Evolutionary conservation across 345 rosid genomes (phyloP), one percentile per base, ranked within the genome.

Genomic region (Leavenworthia alabamica): DNA sequence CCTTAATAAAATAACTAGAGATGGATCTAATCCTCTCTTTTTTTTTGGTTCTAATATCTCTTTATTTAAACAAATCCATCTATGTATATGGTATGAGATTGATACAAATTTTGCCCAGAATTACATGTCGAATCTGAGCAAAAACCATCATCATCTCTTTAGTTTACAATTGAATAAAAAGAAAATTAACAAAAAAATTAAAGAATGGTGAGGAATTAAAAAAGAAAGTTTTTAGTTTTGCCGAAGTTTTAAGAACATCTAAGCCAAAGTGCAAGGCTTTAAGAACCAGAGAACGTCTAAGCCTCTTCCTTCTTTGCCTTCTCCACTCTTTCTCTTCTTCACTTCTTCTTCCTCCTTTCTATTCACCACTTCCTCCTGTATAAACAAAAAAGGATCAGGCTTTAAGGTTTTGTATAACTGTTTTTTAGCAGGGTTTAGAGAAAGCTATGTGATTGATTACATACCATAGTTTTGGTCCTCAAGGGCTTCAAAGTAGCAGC

Each of bases 221-320:
- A 20, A 7, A 14, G 3, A 20, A 7, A 14, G 3, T 1, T 16
- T 36, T 62, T 54, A 72, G 43, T 43, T 58, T n/a, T n/a, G n/a
- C n/a, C n/a, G n/a, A n/a, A n/a, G n/a, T n/a, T n/a, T n/a, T n/a
- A n/a, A n/a, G n/a, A n/a, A n/a, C n/a, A n/a, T n/a, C n/a, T n/a
- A n/a, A 27, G 71, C 79, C 24, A 80, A 62, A 43, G 96, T 73
- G 84, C 97, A 93, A 66, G 99, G 99, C 81, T 93, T 89, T 66
- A 89, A 68, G 77, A 93, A 84, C 97, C 99, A 93, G 51, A 89
- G 86, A 52, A 93, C 82, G 55, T 87, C 90, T 50, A 84, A 73
- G 3, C 78, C 76, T 48, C 66, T 85, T 24, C 77, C 73, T 71
- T 81, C 88, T 47, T 71, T 79, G 68, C 81, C 76, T 48, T 79